A percentile compares a stretch with the other conserved stretches of the same genome.
phyloP scores from a whole-genome alignment of 768 basidiomycete genomes.

The Xerocomus brunneocitrinus region DNA sequence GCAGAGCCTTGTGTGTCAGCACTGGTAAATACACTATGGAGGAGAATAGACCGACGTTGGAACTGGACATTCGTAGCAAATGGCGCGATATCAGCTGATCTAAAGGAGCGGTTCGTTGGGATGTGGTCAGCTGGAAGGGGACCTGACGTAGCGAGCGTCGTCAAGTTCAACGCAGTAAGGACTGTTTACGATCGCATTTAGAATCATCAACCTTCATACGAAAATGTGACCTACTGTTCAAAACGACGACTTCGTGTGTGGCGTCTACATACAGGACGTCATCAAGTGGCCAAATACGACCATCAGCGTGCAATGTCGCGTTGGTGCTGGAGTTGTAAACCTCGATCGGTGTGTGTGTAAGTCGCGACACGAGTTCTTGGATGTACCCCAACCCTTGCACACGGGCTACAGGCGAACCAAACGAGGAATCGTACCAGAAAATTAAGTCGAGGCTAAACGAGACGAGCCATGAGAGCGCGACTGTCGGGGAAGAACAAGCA shows the following conservation, averaged over 20 bases:
- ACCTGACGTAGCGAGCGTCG: conserved; percentile 65
- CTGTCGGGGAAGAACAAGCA: conserved; percentile 1
- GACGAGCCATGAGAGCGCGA: not conserved
- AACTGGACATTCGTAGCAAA: conserved; percentile 89
- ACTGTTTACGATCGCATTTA: conserved; percentile 37
- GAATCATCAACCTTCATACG: not conserved
- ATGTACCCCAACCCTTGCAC: conserved; percentile 76
- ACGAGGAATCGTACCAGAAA: conserved; percentile 61
- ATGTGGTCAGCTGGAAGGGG: conserved; percentile 76
- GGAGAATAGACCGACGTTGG: conserved; percentile 54
- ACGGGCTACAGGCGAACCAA: conserved; percentile 76
- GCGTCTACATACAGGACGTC: conserved; percentile 83
- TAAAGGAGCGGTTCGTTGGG: conserved; percentile 60
- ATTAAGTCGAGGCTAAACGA: conserved; percentile 15
- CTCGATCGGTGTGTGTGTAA: conserved; percentile 69
- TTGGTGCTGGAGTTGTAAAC: conserved; percentile 82
- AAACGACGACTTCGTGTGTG: conserved; percentile 86
- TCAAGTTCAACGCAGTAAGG: conserved; percentile 80
- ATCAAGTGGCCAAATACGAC: conserved; percentile 64
- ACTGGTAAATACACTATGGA: not conserved
- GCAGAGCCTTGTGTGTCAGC: not conserved
- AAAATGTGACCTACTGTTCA: conserved; percentile 55
- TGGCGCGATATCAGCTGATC: conserved; percentile 71
- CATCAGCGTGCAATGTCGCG: conserved; percentile 67
- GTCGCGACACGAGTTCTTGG: conserved; percentile 78